Conservation (phyloP, 495 filamentous ascomycete species). For the Amniculicola lignicola region DNA sequence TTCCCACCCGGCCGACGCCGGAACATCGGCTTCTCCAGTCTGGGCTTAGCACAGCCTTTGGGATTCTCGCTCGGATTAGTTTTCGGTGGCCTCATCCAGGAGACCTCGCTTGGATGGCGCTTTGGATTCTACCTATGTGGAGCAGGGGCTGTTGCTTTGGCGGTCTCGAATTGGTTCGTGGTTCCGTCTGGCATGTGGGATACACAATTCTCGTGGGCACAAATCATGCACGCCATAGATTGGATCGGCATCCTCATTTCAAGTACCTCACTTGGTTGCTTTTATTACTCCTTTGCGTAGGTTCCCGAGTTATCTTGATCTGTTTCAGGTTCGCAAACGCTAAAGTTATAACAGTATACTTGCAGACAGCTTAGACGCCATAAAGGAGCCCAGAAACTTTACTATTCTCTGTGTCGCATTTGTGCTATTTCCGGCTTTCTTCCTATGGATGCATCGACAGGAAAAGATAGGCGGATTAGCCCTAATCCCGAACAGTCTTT, state of each 20-base stretch:
- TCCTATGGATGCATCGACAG: conserved; percentile 48
- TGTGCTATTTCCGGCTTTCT: conserved; percentile 47
- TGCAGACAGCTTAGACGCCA: conserved; percentile 42
- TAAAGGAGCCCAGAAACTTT: conserved; percentile 42
- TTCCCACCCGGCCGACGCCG: conserved; percentile 46
- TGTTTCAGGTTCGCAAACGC: not conserved
- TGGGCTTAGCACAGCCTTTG: conserved; percentile 51
- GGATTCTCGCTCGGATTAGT: conserved; percentile 56
- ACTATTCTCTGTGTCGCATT: conserved; percentile 43
- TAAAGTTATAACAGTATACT: conserved; percentile 26
- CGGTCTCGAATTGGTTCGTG: no score
- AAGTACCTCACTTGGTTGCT: conserved; percentile 43
- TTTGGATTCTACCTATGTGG: conserved; percentile 48
- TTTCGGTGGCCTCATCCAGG: conserved; percentile 51
- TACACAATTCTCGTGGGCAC: conserved; percentile 39
- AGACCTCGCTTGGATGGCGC: conserved; percentile 50
- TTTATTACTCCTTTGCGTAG: conserved; percentile 36
- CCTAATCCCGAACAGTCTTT: conserved; percentile 55
- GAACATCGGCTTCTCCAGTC: conserved; percentile 53
- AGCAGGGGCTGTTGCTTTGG: no score
- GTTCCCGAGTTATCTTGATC: conserved; percentile 29
- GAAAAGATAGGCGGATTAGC: conserved; percentile 45
- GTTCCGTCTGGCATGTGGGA: no score
- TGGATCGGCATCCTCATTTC: conserved; percentile 50
- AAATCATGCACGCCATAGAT: conserved; percentile 42